Base-by-base conservation (phyloP, 2,329 filamentous ascomycete genomes). In the Magnaporthales sp. region DNA sequence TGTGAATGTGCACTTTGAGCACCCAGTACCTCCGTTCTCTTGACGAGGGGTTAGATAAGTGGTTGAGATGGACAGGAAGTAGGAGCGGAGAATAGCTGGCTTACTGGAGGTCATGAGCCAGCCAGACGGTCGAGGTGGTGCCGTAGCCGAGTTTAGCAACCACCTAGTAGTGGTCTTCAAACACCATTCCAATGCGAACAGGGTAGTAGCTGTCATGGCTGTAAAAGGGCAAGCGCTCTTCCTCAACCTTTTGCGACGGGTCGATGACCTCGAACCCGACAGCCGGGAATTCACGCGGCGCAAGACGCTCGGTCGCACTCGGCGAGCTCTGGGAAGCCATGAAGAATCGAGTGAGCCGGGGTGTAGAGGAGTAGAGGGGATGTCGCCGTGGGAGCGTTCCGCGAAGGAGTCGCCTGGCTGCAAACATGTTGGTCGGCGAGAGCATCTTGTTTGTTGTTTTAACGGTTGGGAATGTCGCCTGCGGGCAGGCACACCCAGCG, bases 1-100 rank as follows among this genome's bases (percentile, higher is more conserved):
- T 72, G 26, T 73, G 74, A 60, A 74, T 70, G 66, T 77, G 75
- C 0, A 79, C 71, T 63, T 79, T 79, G 4, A 79, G 31, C 2
- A 70, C 72, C 68, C 73, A 73, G 63, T 74, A 76, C 19, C 69
- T 68, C 4, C 70, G 27, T 22, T 71, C 64, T 51, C 70, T 73
- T 15, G n/a, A 51, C 63, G 62, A 51, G 19, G 38, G 38, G 38
- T 51, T 27, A 31, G 11, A 51, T 11, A 51, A 51, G 38, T 51
- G 19, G 38, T 51, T 51, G 19, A 4, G 38, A 51, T 56, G 22
- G 51, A 4, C 22, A n/a, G 19, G 51, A n/a, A 56, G 26, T 29
- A 64, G n/a, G 26, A 9, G n/a, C 2, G 6, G 11, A 61, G 27
- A 8, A 63, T 32, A 30, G 13, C 9, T n/a, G 27, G 56, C 68